Percentiles rank a stretch among this genome's conserved stretches.
Conservation (phyloP, 257 asterid genomes). For the Knoxia roxburghii region DNA sequence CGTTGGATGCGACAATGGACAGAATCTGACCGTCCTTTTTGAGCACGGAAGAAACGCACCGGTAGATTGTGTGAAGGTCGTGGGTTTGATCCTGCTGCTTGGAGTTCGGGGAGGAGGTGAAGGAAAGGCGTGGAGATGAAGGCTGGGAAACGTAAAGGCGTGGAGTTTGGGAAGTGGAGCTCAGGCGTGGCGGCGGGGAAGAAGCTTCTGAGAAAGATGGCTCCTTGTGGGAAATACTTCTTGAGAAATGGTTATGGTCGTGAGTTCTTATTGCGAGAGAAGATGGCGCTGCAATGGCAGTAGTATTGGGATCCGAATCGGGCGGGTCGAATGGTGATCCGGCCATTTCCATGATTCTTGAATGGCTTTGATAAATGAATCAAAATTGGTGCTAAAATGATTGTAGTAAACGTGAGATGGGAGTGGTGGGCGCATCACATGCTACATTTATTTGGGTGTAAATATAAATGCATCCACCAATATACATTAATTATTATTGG, state of each 20-base stretch:
- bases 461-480: constrained; percentile 16
- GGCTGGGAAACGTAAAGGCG: constrained; percentile 49
- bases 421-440: too few species aligned
- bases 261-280: constrained; percentile 45
- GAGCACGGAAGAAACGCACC: constrained; percentile 80
- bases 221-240: constrained; percentile 68
- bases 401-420: too few species aligned
- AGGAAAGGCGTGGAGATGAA: constrained; percentile 48
- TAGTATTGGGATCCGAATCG: constrained; percentile 21
- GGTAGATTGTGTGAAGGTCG: constrained; percentile 34
- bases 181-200: constrained; percentile 34
- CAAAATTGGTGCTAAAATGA: background rate
- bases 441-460: background rate
- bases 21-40: constrained; percentile 88
- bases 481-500: background rate
- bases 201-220: constrained; percentile 32
- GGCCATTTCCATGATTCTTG: constrained; percentile 24
- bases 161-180: constrained; percentile 27
- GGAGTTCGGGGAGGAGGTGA: constrained; percentile 31
- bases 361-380: constrained; percentile 3
- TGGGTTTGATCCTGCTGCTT: constrained; percentile 22
- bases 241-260: constrained; percentile 27
- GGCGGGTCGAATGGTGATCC: constrained; percentile 29
- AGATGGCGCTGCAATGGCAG: background rate
- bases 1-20: constrained; percentile 57